phyloP scores from a whole-genome alignment of 768 basidiomycete species.

The Lyophyllum semitale region DNA sequence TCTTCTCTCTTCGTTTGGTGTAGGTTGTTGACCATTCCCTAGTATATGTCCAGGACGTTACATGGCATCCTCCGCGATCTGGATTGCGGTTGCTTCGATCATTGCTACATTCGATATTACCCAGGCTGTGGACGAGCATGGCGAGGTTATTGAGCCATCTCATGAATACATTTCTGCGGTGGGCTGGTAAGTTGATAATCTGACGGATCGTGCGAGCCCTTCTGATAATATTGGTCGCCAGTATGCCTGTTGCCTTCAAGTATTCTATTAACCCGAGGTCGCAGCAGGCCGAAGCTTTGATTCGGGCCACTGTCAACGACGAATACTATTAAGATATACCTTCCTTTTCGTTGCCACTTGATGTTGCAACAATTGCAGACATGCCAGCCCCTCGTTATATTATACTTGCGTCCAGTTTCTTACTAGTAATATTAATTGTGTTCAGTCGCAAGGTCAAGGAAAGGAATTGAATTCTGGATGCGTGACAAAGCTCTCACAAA shows the following conservation, averaged over 20 bases:
- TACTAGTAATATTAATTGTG: too few relatives aligned
- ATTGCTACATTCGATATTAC: constrained; percentile 30
- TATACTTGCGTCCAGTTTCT: too few relatives aligned
- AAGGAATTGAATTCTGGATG: too few relatives aligned
- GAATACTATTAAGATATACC: neutral
- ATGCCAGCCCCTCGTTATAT: too few relatives aligned
- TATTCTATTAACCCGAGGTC: constrained; percentile 14
- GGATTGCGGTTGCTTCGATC: constrained; percentile 29
- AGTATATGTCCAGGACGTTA: constrained; percentile 34
- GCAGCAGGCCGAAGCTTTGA: constrained; percentile 1
- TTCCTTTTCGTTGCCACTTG: neutral
- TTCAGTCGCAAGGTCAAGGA: too few relatives aligned
- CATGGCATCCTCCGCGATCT: constrained; percentile 32
- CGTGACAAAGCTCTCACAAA: too few relatives aligned
- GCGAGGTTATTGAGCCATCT: constrained; percentile 15
- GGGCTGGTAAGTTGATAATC: constrained; percentile 9
- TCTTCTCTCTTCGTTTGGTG: neutral
- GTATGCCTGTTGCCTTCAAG: constrained; percentile 12
- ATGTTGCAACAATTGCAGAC: too few relatives aligned
- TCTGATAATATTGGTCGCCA: neutral
- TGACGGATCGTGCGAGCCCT: too few relatives aligned
- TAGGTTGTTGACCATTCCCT: neutral
- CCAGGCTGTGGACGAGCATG: constrained; percentile 16
- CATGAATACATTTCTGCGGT: constrained; percentile 9
- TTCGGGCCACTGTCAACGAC: neutral